phyloP scores from a whole-genome alignment of 78 protist species.

The Polysphondylium violaceum region DNA sequence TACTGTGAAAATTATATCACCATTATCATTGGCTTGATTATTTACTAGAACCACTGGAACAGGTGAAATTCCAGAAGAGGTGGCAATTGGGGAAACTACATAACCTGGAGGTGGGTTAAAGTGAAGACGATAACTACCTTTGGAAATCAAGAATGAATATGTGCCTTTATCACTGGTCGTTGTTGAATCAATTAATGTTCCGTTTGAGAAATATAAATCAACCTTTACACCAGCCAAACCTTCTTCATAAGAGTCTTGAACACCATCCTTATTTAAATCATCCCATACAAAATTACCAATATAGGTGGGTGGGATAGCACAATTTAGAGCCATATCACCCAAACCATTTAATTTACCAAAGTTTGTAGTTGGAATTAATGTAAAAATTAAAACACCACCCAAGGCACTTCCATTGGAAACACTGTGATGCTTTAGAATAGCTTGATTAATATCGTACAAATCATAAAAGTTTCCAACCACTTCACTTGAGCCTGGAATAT shows the following conservation, averaged over 20 bases:
- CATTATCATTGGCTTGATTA: too few species aligned
- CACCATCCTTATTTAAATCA: constrained; percentile 19
- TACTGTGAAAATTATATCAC: too few species aligned
- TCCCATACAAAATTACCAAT: constrained; percentile 51
- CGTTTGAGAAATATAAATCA: neutral
- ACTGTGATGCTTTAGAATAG: constrained; percentile 2
- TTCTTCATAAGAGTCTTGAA: constrained; percentile 11
- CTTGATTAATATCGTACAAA: constrained; percentile 19
- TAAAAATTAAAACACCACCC: neutral
- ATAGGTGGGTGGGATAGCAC: constrained; percentile 14
- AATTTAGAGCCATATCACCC: constrained; percentile 37
- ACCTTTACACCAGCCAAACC: constrained; percentile 9
- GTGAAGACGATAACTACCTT: constrained; percentile 1
- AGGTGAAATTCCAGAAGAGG: too few species aligned
- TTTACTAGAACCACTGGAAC: too few species aligned
- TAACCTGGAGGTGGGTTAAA: neutral
- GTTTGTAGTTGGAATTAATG: neutral
- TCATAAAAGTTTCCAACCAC: constrained; percentile 32
- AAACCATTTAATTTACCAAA: constrained; percentile 43
- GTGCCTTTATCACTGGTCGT: neutral
- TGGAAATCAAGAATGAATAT: neutral
- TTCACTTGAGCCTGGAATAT: constrained; percentile 50
- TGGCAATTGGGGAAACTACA: too few species aligned
- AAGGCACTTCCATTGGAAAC: neutral
- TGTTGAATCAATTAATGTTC: neutral